phyloP scores from a whole-genome alignment of 2,329 filamentous ascomycete species.

The Neophaeococcomyces mojaviensis region DNA sequence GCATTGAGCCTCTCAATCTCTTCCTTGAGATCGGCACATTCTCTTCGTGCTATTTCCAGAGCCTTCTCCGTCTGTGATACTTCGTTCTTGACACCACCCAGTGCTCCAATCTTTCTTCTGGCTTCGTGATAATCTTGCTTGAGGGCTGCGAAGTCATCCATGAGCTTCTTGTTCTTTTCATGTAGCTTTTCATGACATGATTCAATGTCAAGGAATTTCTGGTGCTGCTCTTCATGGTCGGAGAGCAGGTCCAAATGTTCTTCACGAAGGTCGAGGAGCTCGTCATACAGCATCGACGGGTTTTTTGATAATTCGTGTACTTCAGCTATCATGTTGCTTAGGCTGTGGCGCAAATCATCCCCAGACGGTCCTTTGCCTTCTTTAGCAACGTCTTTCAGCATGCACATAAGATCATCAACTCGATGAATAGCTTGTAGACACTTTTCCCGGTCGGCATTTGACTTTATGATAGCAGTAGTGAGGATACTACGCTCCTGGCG shows the following conservation, averaged over 20 bases:
- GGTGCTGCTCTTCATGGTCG: conserved; percentile 5
- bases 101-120: conserved; percentile 3
- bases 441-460: conserved; percentile 7
- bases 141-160: neutral
- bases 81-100: conserved; percentile 5
- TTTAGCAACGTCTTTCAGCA: conserved; percentile 9
- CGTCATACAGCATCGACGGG: conserved; percentile 8
- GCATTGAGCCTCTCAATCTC: conserved; percentile 7
- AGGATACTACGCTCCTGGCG: conserved; percentile 9
- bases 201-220: conserved; percentile 8
- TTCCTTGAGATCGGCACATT: conserved; percentile 7
- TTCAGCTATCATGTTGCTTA: conserved; percentile 8
- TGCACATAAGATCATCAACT: conserved; percentile 8
- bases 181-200: conserved; percentile 9
- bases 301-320: conserved; percentile 7
- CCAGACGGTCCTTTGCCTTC: conserved; percentile 1
- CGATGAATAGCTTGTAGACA: conserved; percentile 1
- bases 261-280: conserved; percentile 8
- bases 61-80: conserved; percentile 1
- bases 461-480: conserved; percentile 8
- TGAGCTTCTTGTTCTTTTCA: conserved; percentile 5
- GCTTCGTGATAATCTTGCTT: conserved; percentile 7
- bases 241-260: conserved; percentile 5
- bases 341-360: conserved; percentile 4
- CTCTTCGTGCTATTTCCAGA: conserved; percentile 6